Conservation (phyloP, 1,139 yeast species). For the Suhomyces guaymorum region DNA sequence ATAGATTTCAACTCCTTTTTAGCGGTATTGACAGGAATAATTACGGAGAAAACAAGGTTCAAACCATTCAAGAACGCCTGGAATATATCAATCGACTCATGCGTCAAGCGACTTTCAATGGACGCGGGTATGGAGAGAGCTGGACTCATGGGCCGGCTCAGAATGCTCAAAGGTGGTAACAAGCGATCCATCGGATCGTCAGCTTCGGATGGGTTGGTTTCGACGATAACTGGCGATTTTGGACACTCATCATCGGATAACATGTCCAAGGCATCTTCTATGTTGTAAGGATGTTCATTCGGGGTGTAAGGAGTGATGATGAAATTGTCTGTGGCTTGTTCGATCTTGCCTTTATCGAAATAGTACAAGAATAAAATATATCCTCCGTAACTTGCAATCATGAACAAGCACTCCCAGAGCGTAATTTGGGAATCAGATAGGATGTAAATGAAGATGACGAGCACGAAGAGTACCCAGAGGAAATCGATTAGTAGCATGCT, state of each 20-base stretch:
- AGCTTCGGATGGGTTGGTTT: background rate
- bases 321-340: conserved; percentile 7
- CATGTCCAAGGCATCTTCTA: conserved; percentile 31
- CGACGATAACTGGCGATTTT: conserved; percentile 16
- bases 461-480: conserved; percentile 34
- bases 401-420: conserved; percentile 43
- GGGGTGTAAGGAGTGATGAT: conserved; percentile 5
- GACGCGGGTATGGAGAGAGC: background rate
- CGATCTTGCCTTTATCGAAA: conserved; percentile 13
- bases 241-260: conserved; percentile 22
- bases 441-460: conserved; percentile 43
- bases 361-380: conserved; percentile 30
- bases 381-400: conserved; percentile 41
- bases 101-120: background rate
- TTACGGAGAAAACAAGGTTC: conserved; percentile 22
- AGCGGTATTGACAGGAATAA: conserved; percentile 23
- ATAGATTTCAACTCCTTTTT: conserved; percentile 7
- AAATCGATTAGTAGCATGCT: conserved; percentile 32
- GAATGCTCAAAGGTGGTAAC: no score
- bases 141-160: conserved; percentile 1
- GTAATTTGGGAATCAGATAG: conserved; percentile 54
- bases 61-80: conserved; percentile 19
- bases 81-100: conserved; percentile 10
- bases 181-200: no score
- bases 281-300: conserved; percentile 21